Conservation (phyloP, 2,329 filamentous ascomycete species). For the Microcyclosporella mali region DNA sequence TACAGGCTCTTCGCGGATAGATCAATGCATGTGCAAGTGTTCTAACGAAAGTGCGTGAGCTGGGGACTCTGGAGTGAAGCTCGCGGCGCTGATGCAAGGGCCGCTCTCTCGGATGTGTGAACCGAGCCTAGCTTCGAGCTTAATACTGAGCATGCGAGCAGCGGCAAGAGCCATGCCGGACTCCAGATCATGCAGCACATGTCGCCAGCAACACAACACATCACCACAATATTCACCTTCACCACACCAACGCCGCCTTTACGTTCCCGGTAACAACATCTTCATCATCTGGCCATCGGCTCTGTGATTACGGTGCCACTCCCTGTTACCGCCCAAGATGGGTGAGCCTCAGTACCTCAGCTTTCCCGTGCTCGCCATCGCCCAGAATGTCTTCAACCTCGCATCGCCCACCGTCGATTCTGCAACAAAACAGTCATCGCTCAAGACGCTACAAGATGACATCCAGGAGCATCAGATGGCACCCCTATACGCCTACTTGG, state of each 20-base stretch:
- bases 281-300: background rate
- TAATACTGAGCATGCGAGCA: slow-evolving; percentile 1
- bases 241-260: background rate
- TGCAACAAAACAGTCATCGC: slow-evolving; percentile 61
- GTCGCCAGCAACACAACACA: background rate
- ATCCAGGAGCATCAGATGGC: slow-evolving; percentile 82
- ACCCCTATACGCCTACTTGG: slow-evolving; percentile 76
- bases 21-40: no score
- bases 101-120: no score
- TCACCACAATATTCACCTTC: slow-evolving; percentile 3
- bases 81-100: no score
- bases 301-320: background rate
- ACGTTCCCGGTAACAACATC: background rate
- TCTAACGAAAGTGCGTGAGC: no score
- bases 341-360: slow-evolving; percentile 83
- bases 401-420: slow-evolving; percentile 69
- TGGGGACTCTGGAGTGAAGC: no score
- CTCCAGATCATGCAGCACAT: background rate
- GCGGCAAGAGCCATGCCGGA: background rate
- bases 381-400: slow-evolving; percentile 81
- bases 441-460: slow-evolving; percentile 72
- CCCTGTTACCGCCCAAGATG: slow-evolving; percentile 35
- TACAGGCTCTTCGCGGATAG: no score
- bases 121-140: no score
- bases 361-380: slow-evolving; percentile 73